Conservation (phyloP, 305 asterid genomes). For the Fraxinus ornus region DNA sequence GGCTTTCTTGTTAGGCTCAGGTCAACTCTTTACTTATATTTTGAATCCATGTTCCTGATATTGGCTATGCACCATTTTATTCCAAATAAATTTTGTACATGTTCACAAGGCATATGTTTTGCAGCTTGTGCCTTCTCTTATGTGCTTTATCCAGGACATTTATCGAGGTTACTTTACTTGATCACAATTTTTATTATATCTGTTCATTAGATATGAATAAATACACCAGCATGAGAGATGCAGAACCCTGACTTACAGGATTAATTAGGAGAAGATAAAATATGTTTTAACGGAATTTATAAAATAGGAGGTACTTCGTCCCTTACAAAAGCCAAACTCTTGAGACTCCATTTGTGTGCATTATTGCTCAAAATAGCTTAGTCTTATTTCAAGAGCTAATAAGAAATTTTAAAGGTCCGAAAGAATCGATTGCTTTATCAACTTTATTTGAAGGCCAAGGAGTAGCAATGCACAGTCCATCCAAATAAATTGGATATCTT, state of each 20-base stretch:
- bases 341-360: background rate
- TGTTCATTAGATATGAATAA: background rate
- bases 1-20: slow-evolving; percentile 83
- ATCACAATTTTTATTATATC: background rate
- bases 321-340: background rate
- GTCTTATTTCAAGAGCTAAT: background rate
- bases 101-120: background rate
- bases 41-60: background rate
- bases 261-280: background rate
- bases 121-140: background rate
- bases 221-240: background rate
- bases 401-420: too few relatives aligned
- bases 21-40: slow-evolving; percentile 28
- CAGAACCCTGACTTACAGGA: background rate
- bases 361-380: background rate
- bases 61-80: background rate
- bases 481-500: background rate
- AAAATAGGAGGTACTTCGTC: background rate
- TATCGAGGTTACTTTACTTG: background rate
- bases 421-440: background rate
- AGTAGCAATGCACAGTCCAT: background rate
- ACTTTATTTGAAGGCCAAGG: background rate
- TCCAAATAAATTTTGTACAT: background rate
- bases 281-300: background rate
- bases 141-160: background rate